Conservation (phyloP, 805 yeast genomes). For the Saccharomycopsis microspora region DNA sequence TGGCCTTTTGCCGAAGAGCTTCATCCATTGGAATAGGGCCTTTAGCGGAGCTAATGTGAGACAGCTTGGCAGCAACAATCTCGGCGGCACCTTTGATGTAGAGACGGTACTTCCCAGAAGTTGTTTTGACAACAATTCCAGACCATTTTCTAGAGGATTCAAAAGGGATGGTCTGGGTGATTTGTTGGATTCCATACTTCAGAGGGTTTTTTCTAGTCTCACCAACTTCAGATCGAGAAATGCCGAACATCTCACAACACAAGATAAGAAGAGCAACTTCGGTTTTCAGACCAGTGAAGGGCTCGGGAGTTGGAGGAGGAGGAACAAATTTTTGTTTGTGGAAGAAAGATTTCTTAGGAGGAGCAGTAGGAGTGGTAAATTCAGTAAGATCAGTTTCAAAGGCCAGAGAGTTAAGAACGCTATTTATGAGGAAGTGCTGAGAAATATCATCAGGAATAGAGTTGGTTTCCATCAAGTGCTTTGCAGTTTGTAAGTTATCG, state of each 20-base stretch:
- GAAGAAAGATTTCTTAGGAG: slow-evolving; percentile 6
- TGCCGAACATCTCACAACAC: slow-evolving; percentile 46
- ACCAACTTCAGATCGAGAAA: slow-evolving; percentile 32
- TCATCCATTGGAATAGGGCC: slow-evolving; percentile 14
- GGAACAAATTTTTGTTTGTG: slow-evolving; percentile 18
- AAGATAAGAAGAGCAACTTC: slow-evolving; percentile 77
- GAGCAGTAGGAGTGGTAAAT: slow-evolving; percentile 5
- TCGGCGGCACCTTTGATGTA: slow-evolving; percentile 94
- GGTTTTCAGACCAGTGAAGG: slow-evolving; percentile 85
- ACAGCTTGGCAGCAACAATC: slow-evolving; percentile 31
- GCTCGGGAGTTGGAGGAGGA: slow-evolving; percentile 30
- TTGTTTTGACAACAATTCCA: slow-evolving; percentile 49
- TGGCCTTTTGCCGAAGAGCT: slow-evolving; percentile 21
- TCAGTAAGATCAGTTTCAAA: slow-evolving; percentile 50
- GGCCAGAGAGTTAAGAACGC: slow-evolving; percentile 77
- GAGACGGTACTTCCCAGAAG: slow-evolving; percentile 34
- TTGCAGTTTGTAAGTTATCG: neutral
- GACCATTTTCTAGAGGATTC: slow-evolving; percentile 93
- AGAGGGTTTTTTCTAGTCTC: slow-evolving; percentile 31
- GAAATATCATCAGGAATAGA: slow-evolving; percentile 11
- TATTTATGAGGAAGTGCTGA: slow-evolving; percentile 37
- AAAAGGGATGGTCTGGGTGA: slow-evolving; percentile 75
- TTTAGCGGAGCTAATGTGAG: neutral
- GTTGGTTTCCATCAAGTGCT: neutral
- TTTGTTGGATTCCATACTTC: slow-evolving; percentile 23